Base-by-base conservation (phyloP, 768 basidiomycete genomes). In the Trametes gibbosa region DNA sequence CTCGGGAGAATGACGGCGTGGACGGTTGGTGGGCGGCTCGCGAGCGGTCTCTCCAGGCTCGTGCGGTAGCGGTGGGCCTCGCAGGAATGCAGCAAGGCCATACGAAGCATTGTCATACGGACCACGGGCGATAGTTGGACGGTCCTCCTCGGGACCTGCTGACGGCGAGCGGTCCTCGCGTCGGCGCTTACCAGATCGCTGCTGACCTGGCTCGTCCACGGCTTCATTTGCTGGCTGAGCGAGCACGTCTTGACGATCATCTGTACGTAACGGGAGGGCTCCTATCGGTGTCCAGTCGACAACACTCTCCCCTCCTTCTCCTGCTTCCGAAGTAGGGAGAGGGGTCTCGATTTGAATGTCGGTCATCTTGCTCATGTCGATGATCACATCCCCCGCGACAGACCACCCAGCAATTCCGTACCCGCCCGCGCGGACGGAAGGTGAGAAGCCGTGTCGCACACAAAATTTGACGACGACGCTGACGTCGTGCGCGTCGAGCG, bases 351-450 rank as follows among this genome's bases (percentile, higher is more conserved):
- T 84, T 32, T 85, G 81, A 39, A 90, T 76, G 37, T 87, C 85
- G 52, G 77, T 76, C 50, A 97, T 74, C 65, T 79, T 82, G 66
- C 79, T 82, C 48, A 96, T 73, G 74, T 96, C 95, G 64, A 95
- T 72, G 67, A 96, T 85, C 56, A 96, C 77, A 66, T 95, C 88
- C 37, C 95, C 95, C 16, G 85, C 85, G 53, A 95, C 83, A 47
- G 91, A 84, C 89, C 92, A 93, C 1, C 92, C 94, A 10, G 87
- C 91, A 1, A 90, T 95, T 6, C 93, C 95, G 68, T 90, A 95
- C 0, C 95, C 95, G 24, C 95, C 95, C 1, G 91, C 89, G 70
- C 92, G 94, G 65, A 94, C 81, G 9, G 91, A 93, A 5, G 89
- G 82, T 10, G 87, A 84, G 2, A 95, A 75, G 0, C 74, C 73